Evolutionary conservation across 1,139 yeast genomes (phyloP).

Genomic region (Candida sp.): DNA sequence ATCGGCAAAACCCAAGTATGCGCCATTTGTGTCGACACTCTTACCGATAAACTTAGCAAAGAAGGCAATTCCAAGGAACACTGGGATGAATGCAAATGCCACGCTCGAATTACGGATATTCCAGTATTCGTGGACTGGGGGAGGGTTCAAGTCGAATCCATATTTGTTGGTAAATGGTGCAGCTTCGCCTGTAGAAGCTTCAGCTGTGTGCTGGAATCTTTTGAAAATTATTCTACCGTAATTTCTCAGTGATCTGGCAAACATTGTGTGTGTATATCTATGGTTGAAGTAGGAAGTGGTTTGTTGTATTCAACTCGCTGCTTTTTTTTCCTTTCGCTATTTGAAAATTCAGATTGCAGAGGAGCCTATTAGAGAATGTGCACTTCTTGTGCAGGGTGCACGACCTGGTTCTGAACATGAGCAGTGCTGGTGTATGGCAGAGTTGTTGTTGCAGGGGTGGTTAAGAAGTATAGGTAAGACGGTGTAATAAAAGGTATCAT

Average conservation of each 20-base stretch:
- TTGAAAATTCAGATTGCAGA: background rate
- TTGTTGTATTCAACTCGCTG: conserved; percentile 2
- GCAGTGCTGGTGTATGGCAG: too few relatives aligned
- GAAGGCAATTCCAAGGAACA: conserved; percentile 39
- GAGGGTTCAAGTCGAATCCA: conserved; percentile 49
- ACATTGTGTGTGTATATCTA: conserved; percentile 20
- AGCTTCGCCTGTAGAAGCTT: conserved; percentile 23
- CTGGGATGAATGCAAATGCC: conserved; percentile 43
- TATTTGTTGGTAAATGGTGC: conserved; percentile 43
- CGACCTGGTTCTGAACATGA: background rate
- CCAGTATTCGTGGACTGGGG: conserved; percentile 55
- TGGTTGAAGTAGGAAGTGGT: background rate
- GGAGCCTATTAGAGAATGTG: background rate
- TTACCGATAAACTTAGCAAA: conserved; percentile 36
- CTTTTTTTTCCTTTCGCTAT: conserved; percentile 2
- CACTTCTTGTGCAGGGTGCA: background rate
- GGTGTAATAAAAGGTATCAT: too few relatives aligned
- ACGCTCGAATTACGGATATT: conserved; percentile 41
- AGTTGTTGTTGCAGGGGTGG: too few relatives aligned
- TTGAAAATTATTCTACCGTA: conserved; percentile 18
- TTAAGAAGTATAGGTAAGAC: too few relatives aligned
- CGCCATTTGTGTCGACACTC: conserved; percentile 34
- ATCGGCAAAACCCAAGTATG: conserved; percentile 38
- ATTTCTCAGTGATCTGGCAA: conserved; percentile 30
- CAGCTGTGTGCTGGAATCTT: conserved; percentile 38